Evolutionary conservation across 345 rosid genomes (phyloP), one percentile per base, ranked within the genome.

Genomic region (Passiflora organensis): DNA sequence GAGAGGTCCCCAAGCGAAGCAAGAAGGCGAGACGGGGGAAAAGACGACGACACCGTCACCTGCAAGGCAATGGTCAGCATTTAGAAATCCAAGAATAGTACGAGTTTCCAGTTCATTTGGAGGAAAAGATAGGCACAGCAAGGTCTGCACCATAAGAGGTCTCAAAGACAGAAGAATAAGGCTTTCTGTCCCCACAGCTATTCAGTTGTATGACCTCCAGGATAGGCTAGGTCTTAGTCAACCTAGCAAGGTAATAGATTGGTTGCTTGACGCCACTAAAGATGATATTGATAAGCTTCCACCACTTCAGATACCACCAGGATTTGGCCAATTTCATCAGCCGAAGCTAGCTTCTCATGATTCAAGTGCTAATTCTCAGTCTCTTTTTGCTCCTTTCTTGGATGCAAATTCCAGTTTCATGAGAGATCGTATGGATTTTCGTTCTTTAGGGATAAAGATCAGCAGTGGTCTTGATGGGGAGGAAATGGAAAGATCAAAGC

Each of bases 71-170:
- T 91, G 98, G 98, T 78, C 98, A 32, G 91, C 81, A 4, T 84
- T 91, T 58, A 69, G 95, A 23, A 88, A 91, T 43, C 98, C 98
- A 13, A 84, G 98, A 74, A 91, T 91, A 3, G 96, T 88, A 1
- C 70, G 98, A 2, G 98, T 84, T 8, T 86, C 96, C 0, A 80
- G 91, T n/a, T 54, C 87, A 10, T 88, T 86, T 14, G 98, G 98
- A 55, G 93, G 98, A 6, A 91, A 91, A 78, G 98, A 91, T 46
- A 82, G 98, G 84, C 98, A 91, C 32, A 86, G 96, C 78, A 91
- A 91, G 69, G 98, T 91, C 10, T 91, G 91, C 74, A 91, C 98
- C 0, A 55, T 88, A 12, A 84, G 95, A 63, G 98, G 98, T 39
- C 69, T 91, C 47, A 76, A 91, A 55, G 98, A 91, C 72, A 17